Base-by-base conservation (phyloP, 192 early-diverging fungal genomes). In the Podochytrium sp. region DNA sequence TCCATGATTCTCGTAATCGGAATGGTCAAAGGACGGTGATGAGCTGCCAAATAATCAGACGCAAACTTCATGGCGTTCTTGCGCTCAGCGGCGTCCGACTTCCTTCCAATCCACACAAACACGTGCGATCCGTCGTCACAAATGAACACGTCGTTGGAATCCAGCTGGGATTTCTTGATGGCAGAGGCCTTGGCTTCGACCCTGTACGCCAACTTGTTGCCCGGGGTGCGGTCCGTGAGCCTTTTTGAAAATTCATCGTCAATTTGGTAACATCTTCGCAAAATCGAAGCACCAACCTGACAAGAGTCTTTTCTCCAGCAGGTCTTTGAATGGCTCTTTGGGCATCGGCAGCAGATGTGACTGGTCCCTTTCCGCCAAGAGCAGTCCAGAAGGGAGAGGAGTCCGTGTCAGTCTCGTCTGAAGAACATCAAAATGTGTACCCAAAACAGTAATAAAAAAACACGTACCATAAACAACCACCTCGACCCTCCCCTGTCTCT, bases 71-170 rank as follows among this genome's bases (percentile, higher is more conserved):
- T 47, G 64, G 62, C 62, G 25, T 33, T 20, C 27, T 55, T 74
- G 2, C 49, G 29, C 65, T 63, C 63, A 38, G 34, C 37, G 51
- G 27, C 55, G 14, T 14, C 49, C 1, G 29, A 55, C 34, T 71
- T 50, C 12, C 67, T 55, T 55, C 66, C 76, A 64, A 80, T 71
- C 78, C 76, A 77, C 1, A 74, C 68, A 53, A 75, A 83, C 55
- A 78, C 47, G 49, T 78, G 62, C 37, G 80, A 73, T 27, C 85
- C 83, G 29, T 77, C 80, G 78, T 93, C 92, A 65, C 88, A 79
- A 47, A 93, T 71, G 66, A 91, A 93, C 33, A 90, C 91, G 77
- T 92, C 89, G 38, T 92, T 80, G 16, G 80, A 64, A 62, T 93
- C 85, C 71, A 94, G 78, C 38, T 83, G 73, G 4, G 67, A 69